These are phyloP conservation scores for Polytrichum commune DNA, from an alignment of 225 moss, liverwort and hornwort species.

Conservation along the genomic window DNA sequence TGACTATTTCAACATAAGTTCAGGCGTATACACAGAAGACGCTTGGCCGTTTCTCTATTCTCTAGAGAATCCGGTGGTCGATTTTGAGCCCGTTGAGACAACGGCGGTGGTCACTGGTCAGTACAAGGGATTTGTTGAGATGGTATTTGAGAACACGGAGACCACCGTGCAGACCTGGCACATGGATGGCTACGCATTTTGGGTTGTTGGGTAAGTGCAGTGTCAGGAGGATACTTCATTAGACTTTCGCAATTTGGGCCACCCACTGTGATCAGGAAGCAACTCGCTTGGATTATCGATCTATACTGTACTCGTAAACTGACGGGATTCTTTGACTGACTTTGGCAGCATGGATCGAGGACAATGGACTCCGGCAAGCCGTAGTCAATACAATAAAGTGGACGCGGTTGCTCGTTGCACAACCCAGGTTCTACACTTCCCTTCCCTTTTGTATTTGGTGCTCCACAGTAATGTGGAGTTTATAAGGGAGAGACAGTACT, in stretches of 20 bases:
- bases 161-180: conserved; percentile 44
- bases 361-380: conserved; percentile 25
- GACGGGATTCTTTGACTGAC: too few relatives aligned
- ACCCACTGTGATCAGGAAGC: not conserved
- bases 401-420: conserved; percentile 52
- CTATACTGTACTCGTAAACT: too few relatives aligned
- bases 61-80: not conserved
- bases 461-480: too few relatives aligned
- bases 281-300: not conserved
- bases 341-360: conserved; percentile 50
- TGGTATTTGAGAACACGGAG: conserved; percentile 48
- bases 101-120: conserved; percentile 36
- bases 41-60: conserved; percentile 39
- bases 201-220: conserved; percentile 55
- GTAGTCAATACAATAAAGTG: conserved; percentile 39
- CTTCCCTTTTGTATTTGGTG: not conserved
- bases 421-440: conserved; percentile 22
- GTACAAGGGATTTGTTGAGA: conserved; percentile 36
- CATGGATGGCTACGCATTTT: conserved; percentile 47
- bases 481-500: too few relatives aligned
- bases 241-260: too few relatives aligned
- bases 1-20: conserved; percentile 45
- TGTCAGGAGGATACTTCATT: not conserved
- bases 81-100: conserved; percentile 26
- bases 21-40: conserved; percentile 44